These are phyloP conservation scores for Suillus hirtellus DNA, from an alignment of 768 basidiomycete genomes.

Conservation along the genomic window DNA sequence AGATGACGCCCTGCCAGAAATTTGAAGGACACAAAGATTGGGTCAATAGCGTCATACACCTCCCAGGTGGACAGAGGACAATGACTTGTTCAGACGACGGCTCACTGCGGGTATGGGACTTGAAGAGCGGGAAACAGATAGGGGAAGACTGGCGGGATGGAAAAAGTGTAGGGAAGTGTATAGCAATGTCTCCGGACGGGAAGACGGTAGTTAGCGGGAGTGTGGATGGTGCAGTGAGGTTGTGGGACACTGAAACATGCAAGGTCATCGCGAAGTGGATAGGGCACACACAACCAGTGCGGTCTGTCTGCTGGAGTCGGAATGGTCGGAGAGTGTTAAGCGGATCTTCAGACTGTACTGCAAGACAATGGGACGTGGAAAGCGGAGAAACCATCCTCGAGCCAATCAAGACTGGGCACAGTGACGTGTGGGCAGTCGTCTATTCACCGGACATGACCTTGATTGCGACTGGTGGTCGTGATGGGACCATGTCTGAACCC, in stretches of 20 bases:
- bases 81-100: not conserved
- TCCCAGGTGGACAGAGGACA: not conserved
- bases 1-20: not conserved
- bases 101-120: no score
- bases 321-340: not conserved
- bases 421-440: fast-evolving
- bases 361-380: not conserved
- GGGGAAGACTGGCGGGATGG: no score
- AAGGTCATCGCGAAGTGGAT: no score
- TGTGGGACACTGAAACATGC: no score
- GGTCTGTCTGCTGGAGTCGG: not conserved
- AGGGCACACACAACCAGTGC: not conserved
- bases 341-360: not conserved
- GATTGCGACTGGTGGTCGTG: conserved; percentile 1
- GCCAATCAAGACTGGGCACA: not conserved
- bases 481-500: not conserved
- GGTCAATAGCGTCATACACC: not conserved
- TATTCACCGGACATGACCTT: conserved; percentile 10
- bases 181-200: no score
- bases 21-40: not conserved
- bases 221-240: no score
- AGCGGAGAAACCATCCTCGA: not conserved
- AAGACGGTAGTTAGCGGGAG: no score
- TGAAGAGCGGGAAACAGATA: no score
- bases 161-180: no score